Conservation (phyloP, 2,329 filamentous ascomycete species). For the Aureobasidium sp. region DNA sequence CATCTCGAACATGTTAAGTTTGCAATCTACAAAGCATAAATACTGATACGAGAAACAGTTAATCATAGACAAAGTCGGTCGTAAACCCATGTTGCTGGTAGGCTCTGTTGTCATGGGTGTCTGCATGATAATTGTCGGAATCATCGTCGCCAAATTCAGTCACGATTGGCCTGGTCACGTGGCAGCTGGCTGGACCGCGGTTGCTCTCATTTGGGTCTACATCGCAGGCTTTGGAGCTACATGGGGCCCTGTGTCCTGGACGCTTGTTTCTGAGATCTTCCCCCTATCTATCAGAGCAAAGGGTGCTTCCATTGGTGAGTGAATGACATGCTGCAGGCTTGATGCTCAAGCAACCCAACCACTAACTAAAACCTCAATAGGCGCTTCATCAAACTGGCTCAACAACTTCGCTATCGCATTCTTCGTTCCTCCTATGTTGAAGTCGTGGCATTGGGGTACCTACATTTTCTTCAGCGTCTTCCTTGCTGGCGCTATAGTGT, state of each 20-base stretch:
- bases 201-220: conserved; percentile 63
- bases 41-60: conserved; percentile 32
- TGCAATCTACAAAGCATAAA: conserved; percentile 45
- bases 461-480: conserved; percentile 64
- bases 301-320: conserved; percentile 56
- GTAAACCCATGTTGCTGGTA: conserved; percentile 50
- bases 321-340: not conserved
- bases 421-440: conserved; percentile 53
- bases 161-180: conserved; percentile 46
- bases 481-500: conserved; percentile 55
- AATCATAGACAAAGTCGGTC: conserved; percentile 58
- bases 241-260: conserved; percentile 70
- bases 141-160: conserved; percentile 4
- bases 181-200: conserved; percentile 63
- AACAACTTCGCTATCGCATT: conserved; percentile 21
- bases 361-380: conserved; percentile 46
- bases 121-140: conserved; percentile 42
- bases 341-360: not conserved
- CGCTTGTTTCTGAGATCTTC: conserved; percentile 65
- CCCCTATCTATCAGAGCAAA: conserved; percentile 63
- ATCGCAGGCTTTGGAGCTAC: conserved; percentile 68
- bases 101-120: conserved; percentile 21
- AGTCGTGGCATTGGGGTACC: conserved; percentile 59
- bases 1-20: too few relatives aligned
- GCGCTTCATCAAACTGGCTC: conserved; percentile 44